Conservation (phyloP, 1,284 basidiomycete species). For the Marasmius tenuissimus region DNA sequence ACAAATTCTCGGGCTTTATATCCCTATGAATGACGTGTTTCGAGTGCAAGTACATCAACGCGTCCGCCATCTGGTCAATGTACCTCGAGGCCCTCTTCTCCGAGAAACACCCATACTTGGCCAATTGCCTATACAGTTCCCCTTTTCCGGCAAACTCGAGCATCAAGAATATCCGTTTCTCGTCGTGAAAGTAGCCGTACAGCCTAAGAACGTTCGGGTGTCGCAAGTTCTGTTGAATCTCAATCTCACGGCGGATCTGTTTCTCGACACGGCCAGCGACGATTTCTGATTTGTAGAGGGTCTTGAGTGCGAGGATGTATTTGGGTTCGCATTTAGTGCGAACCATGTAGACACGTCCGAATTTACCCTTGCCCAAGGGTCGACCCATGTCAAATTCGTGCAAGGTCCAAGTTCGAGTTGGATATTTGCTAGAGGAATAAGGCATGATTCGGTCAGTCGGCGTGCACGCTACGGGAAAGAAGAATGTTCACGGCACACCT, state of each 20-base stretch:
- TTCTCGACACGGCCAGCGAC: conserved; percentile 71
- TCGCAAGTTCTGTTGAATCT: conserved; percentile 94
- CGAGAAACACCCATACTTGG: conserved; percentile 54
- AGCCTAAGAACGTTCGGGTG: conserved; percentile 92
- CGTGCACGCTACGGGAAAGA: not conserved
- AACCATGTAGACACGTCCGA: conserved; percentile 98
- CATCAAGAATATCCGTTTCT: conserved; percentile 67
- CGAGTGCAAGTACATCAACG: conserved; percentile 87
- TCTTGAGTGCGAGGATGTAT: conserved; percentile 97
- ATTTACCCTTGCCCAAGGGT: conserved; percentile 97
- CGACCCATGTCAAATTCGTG: conserved; percentile 93
- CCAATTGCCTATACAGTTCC: conserved; percentile 89
- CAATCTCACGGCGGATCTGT: conserved; percentile 95
- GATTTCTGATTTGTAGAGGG: conserved; percentile 79
- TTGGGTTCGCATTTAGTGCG: conserved; percentile 85
- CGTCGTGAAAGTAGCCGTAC: conserved; percentile 72
- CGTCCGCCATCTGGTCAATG: conserved; percentile 98
- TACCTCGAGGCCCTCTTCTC: conserved; percentile 52
- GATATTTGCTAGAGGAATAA: conserved; percentile 47
- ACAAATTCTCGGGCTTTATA: conserved; percentile 98
- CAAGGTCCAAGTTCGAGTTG: conserved; percentile 83
- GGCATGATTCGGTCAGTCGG: not conserved
- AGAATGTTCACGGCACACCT: conserved; percentile 38
- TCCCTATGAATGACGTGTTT: conserved; percentile 99
- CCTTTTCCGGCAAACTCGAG: conserved; percentile 70